Evolutionary conservation across 2,329 filamentous ascomycete species (phyloP).

Genomic region (Tolypocladium inflatum): DNA sequence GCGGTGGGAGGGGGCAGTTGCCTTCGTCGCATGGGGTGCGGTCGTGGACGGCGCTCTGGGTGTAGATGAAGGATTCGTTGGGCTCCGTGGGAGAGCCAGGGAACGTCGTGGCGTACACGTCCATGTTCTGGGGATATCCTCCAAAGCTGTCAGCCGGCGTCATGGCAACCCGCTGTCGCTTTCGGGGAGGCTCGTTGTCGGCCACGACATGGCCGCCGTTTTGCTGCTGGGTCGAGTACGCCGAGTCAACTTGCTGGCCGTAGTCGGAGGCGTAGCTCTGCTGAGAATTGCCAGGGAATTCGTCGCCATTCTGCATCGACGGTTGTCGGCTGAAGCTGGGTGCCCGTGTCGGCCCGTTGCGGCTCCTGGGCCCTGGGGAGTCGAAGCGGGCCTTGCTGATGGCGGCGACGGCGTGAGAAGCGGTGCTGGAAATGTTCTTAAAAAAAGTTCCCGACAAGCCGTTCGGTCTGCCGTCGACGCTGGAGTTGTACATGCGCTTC

Average conservation of each 20-base stretch:
- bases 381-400: conserved; percentile 95
- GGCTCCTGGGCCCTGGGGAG: conserved; percentile 64
- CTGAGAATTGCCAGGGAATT: conserved; percentile 67
- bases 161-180: conserved; percentile 55
- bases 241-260: conserved; percentile 62
- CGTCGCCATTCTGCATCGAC: conserved; percentile 60
- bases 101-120: conserved; percentile 37
- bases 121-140: conserved; percentile 39
- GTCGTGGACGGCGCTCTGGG: conserved; percentile 37
- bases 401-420: conserved; percentile 85
- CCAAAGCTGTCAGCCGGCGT: conserved; percentile 50
- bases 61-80: conserved; percentile 69
- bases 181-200: conserved; percentile 69
- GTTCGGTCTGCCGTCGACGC: conserved; percentile 56
- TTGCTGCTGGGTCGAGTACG: conserved; percentile 52
- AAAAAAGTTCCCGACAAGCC: conserved; percentile 82
- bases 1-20: conserved; percentile 52
- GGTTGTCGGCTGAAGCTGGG: conserved; percentile 63
- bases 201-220: conserved; percentile 28
- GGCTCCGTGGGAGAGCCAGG: conserved; percentile 70
- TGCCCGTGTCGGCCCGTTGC: conserved; percentile 55
- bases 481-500: conserved; percentile 76
- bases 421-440: conserved; percentile 89
- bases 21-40: conserved; percentile 36
- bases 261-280: conserved; percentile 74